Percentiles rank a stretch among this genome's conserved stretches.
Conservation (phyloP, 805 yeast species). For the Wickerhamiella kurtzmanii region DNA sequence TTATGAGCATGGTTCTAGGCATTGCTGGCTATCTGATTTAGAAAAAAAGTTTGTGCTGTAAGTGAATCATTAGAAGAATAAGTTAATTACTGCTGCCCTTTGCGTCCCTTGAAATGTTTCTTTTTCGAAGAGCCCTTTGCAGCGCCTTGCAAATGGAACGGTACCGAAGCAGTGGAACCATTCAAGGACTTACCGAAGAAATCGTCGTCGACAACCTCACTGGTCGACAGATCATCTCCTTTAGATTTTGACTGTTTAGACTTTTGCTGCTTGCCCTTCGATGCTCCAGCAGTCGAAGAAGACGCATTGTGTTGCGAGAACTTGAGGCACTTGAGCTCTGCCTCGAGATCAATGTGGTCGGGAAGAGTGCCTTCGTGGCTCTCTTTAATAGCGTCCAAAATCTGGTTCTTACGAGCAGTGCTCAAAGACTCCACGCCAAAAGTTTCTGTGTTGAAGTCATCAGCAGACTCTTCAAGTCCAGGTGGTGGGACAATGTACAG, state of each 20-base stretch:
- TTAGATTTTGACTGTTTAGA: slow-evolving; percentile 23
- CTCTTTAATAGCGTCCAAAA: slow-evolving; percentile 40
- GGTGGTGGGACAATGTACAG: slow-evolving; percentile 87
- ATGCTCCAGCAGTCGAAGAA: slow-evolving; percentile 15
- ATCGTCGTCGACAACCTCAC: slow-evolving; percentile 61
- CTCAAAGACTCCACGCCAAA: slow-evolving; percentile 56
- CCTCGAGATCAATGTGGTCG: slow-evolving; percentile 44
- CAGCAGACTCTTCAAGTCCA: slow-evolving; percentile 35
- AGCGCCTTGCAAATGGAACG: slow-evolving; percentile 46
- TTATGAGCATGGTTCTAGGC: no score
- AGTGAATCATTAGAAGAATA: no score
- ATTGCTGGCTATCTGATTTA: no score
- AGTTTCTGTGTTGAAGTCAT: slow-evolving; percentile 65
- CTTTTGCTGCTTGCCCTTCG: slow-evolving; percentile 33
- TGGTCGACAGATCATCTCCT: slow-evolving; percentile 41
- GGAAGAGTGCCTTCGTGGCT: slow-evolving; percentile 35
- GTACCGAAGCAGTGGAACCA: slow-evolving; percentile 49
- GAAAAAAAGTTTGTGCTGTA: no score
- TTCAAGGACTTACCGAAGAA: slow-evolving; percentile 61
- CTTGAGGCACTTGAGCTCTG: slow-evolving; percentile 57
- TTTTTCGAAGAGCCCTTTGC: slow-evolving; percentile 29
- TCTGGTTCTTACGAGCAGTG: slow-evolving; percentile 58
- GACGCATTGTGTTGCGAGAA: slow-evolving; percentile 52
- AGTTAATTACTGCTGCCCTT: slow-evolving; percentile 31
- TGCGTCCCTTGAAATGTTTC: slow-evolving; percentile 67